Evolutionary conservation across 306 rosid genomes (phyloP), one percentile per base, ranked within the genome.

Genomic region (Styphnolobium japonicum): DNA sequence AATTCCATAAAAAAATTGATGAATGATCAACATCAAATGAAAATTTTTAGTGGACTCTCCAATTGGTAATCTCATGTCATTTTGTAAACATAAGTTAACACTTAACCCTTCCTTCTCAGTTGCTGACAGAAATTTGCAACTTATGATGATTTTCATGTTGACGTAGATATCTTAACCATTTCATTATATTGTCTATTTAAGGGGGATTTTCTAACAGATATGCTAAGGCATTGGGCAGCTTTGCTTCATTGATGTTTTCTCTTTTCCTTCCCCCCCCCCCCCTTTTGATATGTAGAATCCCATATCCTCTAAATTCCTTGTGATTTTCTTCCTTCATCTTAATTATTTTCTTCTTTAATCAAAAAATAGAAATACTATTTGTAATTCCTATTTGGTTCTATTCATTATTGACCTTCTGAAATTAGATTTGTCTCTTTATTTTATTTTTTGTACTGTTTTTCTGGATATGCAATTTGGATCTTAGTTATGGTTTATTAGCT

Each of bases 1-100:
- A 46, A 77, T 52, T 77, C 43, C 65, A 48, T 48, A 67, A 51
- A 10, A 10, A 61, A 57, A 36, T 77, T 31, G n/a, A 77, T 68
- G 63, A 67, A 42, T 61, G 19, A 43, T 75, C 55, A 61, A 56
- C 52, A 78, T 66, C 39, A 37, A 12, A 37, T 65, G 49, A 67
- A 82, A 65, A 51, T 56, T 65, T 1, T 42, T 66, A 5, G 10
- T 66, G 19, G 34, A 10, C 31, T 31, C 43, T 18, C 18, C 45
- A 11, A 37, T 67, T 23, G 16, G 15, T 27, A 25, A 11, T 23
- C 65, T 57, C 48, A 10, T 16, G 42, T 37, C 14, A 33, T 39
- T 18, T 34, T 25, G 23, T 23, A 15, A 39, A 39, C 43, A 6
- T 18, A 43, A 34, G 34, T 45, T 23, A 43, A 7, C 56, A n/a